Base-by-base conservation (phyloP, 108 stramenopile genomes). In the Fistulifera pelliculosa region DNA sequence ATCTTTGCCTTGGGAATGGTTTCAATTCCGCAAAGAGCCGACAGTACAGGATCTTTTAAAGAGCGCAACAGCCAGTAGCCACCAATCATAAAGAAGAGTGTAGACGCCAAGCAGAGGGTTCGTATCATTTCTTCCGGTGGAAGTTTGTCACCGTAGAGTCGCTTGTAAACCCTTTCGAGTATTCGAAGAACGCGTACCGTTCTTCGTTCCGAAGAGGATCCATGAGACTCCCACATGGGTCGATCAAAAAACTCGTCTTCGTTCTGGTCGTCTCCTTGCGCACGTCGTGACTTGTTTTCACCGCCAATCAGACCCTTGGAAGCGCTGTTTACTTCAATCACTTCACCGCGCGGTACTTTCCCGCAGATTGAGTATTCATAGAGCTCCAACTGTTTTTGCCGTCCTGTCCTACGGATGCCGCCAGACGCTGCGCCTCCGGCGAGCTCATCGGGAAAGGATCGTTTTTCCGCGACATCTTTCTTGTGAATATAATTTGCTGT, bases 71-170 rank as follows among this genome's bases (percentile, higher is more conserved):
- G 54, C 97, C 97, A 98, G 73, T 96, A 98, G 10, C 95, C 94
- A 39, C 94, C 96, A 64, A 98, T 96, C 83, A 97, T 94, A 54
- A 96, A 94, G 54, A 96, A 96, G 10, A 98, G 74, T n/a, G 96
- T 96, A 41, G 80, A 73, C 10, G 94, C 85, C 22, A 98, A 70
- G 43, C 74, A 78, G 41, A 94, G 72, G 7, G 93, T 92, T 7
- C 94, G 94, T 15, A 90, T 31, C 61, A 93, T 83, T 52, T 98
- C 97, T 35, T 65, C 62, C 49, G 72, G 62, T 2, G 92, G 83
- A 21, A 94, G 63, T 15, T 83, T 60, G 62, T 94, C 83, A n/a
- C 96, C 96, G 54, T 96, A 96, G 22, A 95, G 60, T 12, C 70
- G 70, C 27, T 69, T 45, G 63, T 93, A 89, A 0, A 95, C 24